Conservation (phyloP, 2,329 filamentous ascomycete genomes). For the Didymella segeticola region DNA sequence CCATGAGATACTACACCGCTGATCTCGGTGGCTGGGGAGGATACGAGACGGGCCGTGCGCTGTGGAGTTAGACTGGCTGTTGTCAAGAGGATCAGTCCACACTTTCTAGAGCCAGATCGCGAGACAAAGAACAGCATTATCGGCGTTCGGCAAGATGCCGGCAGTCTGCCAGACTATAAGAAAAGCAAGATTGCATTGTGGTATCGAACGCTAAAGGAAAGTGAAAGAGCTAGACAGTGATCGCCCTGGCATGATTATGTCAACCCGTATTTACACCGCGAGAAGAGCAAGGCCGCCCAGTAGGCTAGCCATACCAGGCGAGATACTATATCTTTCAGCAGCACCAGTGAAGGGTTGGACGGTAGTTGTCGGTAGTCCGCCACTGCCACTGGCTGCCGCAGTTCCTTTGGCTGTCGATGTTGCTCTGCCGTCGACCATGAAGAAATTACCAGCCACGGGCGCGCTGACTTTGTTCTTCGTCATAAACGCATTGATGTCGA, state of each 20-base stretch:
- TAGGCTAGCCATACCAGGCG: slow-evolving; percentile 13
- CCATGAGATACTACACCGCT: slow-evolving; percentile 7
- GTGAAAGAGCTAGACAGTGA: not conserved
- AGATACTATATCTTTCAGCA: slow-evolving; percentile 7
- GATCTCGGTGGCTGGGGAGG: not conserved
- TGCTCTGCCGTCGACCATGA: slow-evolving; percentile 43
- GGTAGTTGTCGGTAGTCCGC: slow-evolving; percentile 21
- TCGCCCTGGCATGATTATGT: not conserved
- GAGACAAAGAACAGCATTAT: too few relatives aligned
- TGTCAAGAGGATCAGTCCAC: not conserved
- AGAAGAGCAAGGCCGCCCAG: slow-evolving; percentile 17
- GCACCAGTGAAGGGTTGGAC: slow-evolving; percentile 26
- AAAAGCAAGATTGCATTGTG: not conserved
- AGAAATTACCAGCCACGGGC: slow-evolving; percentile 45
- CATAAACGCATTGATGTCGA: slow-evolving; percentile 41
- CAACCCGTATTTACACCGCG: slow-evolving; percentile 2
- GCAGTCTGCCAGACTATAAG: too few relatives aligned
- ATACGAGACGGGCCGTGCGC: slow-evolving; percentile 10
- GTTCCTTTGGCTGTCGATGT: slow-evolving; percentile 19
- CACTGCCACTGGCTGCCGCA: slow-evolving; percentile 26
- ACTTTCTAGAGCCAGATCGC: too few relatives aligned
- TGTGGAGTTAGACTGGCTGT: not conserved
- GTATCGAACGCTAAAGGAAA: slow-evolving; percentile 1
- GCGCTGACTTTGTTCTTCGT: slow-evolving; percentile 28
- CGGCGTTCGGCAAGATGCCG: too few relatives aligned